phyloP scores from a whole-genome alignment of 495 filamentous ascomycete species.

The Penicillium odoratum region DNA sequence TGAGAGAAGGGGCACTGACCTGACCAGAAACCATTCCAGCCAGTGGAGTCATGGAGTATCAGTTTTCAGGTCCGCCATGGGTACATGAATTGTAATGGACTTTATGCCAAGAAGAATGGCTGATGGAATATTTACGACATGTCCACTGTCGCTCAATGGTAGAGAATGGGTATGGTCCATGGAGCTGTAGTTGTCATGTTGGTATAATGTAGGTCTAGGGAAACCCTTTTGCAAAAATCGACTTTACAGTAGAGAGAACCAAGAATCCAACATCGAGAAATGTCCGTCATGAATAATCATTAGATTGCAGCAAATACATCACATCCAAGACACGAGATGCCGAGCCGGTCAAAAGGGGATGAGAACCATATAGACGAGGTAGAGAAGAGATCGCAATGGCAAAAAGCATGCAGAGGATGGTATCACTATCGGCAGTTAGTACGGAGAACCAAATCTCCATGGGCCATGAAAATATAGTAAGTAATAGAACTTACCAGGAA shows the following conservation, averaged over 20 bases:
- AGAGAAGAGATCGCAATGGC: slow-evolving; percentile 9
- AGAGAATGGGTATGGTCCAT: not conserved
- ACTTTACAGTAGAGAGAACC: not conserved
- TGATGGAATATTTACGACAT: too few species aligned
- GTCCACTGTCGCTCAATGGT: too few species aligned
- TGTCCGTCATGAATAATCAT: slow-evolving; percentile 30
- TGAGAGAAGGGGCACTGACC: too few species aligned
- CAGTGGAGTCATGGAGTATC: too few species aligned
- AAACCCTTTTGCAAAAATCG: not conserved
- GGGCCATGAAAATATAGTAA: not conserved
- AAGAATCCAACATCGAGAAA: slow-evolving; percentile 7
- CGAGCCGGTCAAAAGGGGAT: slow-evolving; percentile 13
- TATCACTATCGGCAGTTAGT: slow-evolving; percentile 27
- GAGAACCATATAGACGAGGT: slow-evolving; percentile 16
- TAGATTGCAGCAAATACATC: slow-evolving; percentile 22
- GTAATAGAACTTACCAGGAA: slow-evolving; percentile 61
- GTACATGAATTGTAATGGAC: too few species aligned
- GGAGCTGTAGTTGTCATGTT: not conserved
- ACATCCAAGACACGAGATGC: slow-evolving; percentile 28
- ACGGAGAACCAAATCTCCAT: not conserved
- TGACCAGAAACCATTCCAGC: too few species aligned
- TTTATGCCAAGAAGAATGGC: too few species aligned
- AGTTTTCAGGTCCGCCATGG: too few species aligned
- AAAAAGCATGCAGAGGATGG: slow-evolving; percentile 16
- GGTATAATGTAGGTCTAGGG: not conserved